A percentile compares a stretch with the other conserved stretches of the same genome.
phyloP scores from a whole-genome alignment of 352 stramenopile genomes.

The Chrysophaeum taylorii region DNA sequence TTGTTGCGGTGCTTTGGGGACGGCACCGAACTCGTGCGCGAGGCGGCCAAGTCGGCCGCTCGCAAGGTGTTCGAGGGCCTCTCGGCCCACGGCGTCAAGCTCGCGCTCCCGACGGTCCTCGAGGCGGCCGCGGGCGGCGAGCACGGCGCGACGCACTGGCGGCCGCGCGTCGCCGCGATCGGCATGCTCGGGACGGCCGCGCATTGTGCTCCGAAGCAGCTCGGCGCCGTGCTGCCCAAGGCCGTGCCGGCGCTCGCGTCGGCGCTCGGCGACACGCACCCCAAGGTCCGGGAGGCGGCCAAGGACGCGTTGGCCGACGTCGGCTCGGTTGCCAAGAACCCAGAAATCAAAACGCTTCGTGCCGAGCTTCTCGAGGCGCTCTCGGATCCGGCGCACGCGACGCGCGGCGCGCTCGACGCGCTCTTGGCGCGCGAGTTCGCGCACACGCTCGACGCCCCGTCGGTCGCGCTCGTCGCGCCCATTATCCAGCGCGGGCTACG shows the following conservation, averaged over 20 bases:
- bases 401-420: conserved; percentile 83
- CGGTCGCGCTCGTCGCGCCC: conserved; percentile 96
- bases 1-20: conserved; percentile 97
- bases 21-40: conserved; percentile 83
- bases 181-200: conserved; percentile 90
- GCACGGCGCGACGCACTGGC: conserved; percentile 72
- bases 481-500: conserved; percentile 95
- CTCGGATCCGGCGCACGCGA: conserved; percentile 72
- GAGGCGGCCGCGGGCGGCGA: conserved; percentile 77
- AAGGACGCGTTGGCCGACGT: conserved; percentile 91
- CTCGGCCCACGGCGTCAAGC: conserved; percentile 95
- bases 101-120: conserved; percentile 93
- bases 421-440: conserved; percentile 96
- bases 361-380: conserved; percentile 83
- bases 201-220: conserved; percentile 94
- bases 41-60: conserved; percentile 81
- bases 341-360: conserved; percentile 92
- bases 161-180: conserved; percentile 97
- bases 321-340: conserved; percentile 94
- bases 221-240: conserved; percentile 92
- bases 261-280: conserved; percentile 93
- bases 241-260: conserved; percentile 95
- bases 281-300: conserved; percentile 90
- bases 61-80: conserved; percentile 97
- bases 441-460: conserved; percentile 98